Evolutionary conservation across 208 protist genomes (phyloP).

Genomic region (Lotmaria passim): DNA sequence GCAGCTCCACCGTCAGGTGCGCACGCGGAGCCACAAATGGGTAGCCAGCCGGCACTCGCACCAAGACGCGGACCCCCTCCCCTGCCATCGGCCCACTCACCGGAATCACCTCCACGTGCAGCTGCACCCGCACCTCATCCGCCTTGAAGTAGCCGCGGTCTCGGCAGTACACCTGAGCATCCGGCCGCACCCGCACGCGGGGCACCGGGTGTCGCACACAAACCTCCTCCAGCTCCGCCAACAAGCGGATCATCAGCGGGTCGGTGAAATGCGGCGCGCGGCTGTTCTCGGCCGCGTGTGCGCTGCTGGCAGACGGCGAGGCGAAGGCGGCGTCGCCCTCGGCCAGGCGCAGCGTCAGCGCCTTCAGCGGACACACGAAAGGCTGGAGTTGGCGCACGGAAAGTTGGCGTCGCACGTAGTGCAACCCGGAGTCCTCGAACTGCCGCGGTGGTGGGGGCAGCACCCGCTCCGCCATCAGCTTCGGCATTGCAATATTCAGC

Average conservation of each 20-base stretch:
- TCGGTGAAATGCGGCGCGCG: slow-evolving; percentile 11
- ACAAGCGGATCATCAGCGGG: slow-evolving; percentile 18
- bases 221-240: slow-evolving; percentile 16
- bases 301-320: not conserved
- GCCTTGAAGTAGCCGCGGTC: slow-evolving; percentile 27
- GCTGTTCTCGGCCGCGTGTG: not conserved
- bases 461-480: not conserved
- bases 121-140: slow-evolving; percentile 31
- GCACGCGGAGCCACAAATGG: slow-evolving; percentile 51
- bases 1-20: slow-evolving; percentile 45
- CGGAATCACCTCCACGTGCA: slow-evolving; percentile 52
- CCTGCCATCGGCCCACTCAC: slow-evolving; percentile 55
- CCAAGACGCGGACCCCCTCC: slow-evolving; percentile 37
- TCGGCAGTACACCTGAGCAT: slow-evolving; percentile 18
- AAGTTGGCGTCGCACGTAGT: slow-evolving; percentile 24
- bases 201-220: slow-evolving; percentile 13
- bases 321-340: slow-evolving; percentile 12
- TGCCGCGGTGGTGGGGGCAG: slow-evolving; percentile 13
- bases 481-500: not conserved
- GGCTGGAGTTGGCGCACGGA: slow-evolving; percentile 22
- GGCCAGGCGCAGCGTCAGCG: slow-evolving; percentile 12
- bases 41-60: slow-evolving; percentile 52
- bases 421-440: slow-evolving; percentile 22
- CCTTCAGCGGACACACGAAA: slow-evolving; percentile 19
- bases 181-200: slow-evolving; percentile 19